Evolutionary conservation across 169 alveolate genomes (phyloP), one percentile per base, ranked within the genome.

Genomic region (Cryptosporidium muris): DNA sequence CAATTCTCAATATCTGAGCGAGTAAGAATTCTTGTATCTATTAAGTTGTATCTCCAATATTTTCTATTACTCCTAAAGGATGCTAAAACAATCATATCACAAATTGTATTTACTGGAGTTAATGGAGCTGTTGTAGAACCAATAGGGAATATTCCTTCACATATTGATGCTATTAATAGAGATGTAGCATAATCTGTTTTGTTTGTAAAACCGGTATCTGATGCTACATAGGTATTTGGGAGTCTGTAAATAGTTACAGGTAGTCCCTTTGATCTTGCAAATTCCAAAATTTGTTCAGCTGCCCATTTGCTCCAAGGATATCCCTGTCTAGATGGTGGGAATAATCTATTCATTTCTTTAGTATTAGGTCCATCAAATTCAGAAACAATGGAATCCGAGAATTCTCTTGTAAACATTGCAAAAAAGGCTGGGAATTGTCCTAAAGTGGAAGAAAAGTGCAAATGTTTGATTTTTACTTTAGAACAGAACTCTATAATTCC

Each of bases 221-320:
- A 90, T 34, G 90, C 93, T 37, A 88, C 81, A 66, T 88, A 90
- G 38, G 92, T 90, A 67, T 90, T 90, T 49, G 93, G 93, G 9
- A 90, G 89, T 63, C 93, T 80, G 52, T 90, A 90, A 25, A 90
- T 53, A 16, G 82, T 66, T 51, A 88, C 89, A 40, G 92, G 93
- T 43, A 90, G 52, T 1, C 93, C 93, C 45, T 66, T 74, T 7
- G 81, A 65, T 54, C 80, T 53, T 11, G 93, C 93, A 16, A 81
- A 52, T 43, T 81, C 89, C 47, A 90, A 54, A 40, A 90, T 89
- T 54, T 63, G 56, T 65, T 90, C 93, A 36, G 93, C 93, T 43
- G 91, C 93, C 93, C 92, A 88, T 80, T 90, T 90, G 4, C 90
- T 68, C 93, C 93, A 90, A 25, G 93, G 93, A 48, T 90, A 90